Percentiles rank a stretch among this genome's conserved stretches.
phyloP scores from a whole-genome alignment of 352 stramenopile genomes.

The Pythium insidiosum region DNA sequence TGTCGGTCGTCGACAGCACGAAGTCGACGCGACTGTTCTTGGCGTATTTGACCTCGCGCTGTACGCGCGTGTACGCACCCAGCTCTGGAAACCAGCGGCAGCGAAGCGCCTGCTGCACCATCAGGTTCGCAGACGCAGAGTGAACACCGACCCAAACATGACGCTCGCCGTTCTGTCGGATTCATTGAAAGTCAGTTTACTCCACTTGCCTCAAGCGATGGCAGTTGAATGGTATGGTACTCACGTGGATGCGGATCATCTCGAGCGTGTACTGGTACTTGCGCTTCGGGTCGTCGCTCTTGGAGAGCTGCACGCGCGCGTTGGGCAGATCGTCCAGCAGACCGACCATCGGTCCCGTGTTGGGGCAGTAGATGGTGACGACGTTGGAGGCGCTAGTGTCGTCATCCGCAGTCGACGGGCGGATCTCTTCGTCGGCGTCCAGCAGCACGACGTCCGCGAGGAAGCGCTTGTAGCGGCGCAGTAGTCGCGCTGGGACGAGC shows the following conservation, averaged over 20 bases:
- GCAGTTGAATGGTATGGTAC: constrained; percentile 9
- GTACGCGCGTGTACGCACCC: constrained; percentile 36
- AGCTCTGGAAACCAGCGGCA: constrained; percentile 63
- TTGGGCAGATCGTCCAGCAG: constrained; percentile 62
- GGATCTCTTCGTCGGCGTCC: constrained; percentile 6
- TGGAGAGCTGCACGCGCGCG: constrained; percentile 66
- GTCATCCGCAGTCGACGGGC: neutral
- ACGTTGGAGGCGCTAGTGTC: constrained; percentile 19
- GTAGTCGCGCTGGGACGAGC: constrained; percentile 40
- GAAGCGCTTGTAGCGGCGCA: constrained; percentile 81
- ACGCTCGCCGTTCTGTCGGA: constrained; percentile 68
- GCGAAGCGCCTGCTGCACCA: constrained; percentile 60
- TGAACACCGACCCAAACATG: constrained; percentile 76
- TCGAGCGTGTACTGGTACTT: constrained; percentile 83
- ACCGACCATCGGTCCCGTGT: constrained; percentile 76
- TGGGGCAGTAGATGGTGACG: constrained; percentile 75
- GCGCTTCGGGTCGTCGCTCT: constrained; percentile 63
- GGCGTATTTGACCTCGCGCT: constrained; percentile 72
- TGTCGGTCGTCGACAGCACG: constrained; percentile 36
- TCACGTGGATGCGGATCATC: constrained; percentile 77
- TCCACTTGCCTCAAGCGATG: no score
- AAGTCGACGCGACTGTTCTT: constrained; percentile 82
- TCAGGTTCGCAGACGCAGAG: constrained; percentile 66
- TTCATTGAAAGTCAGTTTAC: no score
- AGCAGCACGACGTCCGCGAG: constrained; percentile 68